Evolutionary conservation across 345 rosid species (phyloP), one percentile per base, ranked within the genome.

Genomic region (Aurinia saxatilis): DNA sequence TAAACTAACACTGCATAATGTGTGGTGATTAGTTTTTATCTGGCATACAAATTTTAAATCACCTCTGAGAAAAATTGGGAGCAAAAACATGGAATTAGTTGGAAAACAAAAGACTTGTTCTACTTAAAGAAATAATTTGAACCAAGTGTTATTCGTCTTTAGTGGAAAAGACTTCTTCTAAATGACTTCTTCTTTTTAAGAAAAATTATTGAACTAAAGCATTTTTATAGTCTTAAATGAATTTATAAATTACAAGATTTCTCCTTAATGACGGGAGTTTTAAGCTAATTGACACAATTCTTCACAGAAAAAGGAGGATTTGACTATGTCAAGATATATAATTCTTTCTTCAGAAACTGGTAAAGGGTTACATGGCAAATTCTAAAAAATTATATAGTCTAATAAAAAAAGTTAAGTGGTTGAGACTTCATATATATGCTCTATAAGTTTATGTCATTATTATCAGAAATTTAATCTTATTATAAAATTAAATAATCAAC

Each of bases 241-340:
- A 45, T 19, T 21, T 45, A 45, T 44, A 54, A 38, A 35, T 65
- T 38, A 45, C 48, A 65, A 14, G 27, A 29, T 38, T 49, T 49
- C 65, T 67, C 71, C 71, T 57, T 55, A 64, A 42, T 40, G 29
- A 16, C 14, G 23, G 29, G 48, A 39, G 58, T 13, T 58, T 67
- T 42, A 2, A 9, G 44, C 10, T 35, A 35, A 44, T 41, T 60
- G 61, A 51, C 67, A 60, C 73, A 42, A 0, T 45, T 68, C 44
- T 17, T n/a, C 8, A 52, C 25, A 52, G 67, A 42, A 50, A 68
- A 59, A 16, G 2, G 5, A 68, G 67, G 67, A 51, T 34, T 62
- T 68, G 67, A 68, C 36, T 17, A 50, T 25, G 73, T 60, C 73
- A 42, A 50, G 33, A 21, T 21, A 21, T n/a, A n/a, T n/a, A n/a